Evolutionary conservation across 305 asterid species (phyloP).

Genomic region (Salvia sclarea): DNA sequence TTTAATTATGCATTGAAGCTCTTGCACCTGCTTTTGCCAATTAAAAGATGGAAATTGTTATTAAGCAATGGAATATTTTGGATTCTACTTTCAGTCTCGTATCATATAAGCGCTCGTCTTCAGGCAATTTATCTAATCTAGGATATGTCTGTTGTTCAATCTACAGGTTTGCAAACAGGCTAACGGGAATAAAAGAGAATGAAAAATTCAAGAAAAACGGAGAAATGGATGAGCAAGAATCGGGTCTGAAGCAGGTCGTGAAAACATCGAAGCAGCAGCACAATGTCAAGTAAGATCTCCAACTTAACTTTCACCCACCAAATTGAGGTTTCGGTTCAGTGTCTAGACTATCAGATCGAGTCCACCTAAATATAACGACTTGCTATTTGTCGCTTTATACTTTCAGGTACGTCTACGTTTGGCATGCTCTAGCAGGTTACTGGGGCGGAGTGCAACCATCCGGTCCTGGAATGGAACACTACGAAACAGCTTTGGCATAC

Average conservation of each 20-base stretch:
- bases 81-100: too few relatives aligned
- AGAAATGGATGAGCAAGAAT: constrained; percentile 45
- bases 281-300: constrained; percentile 67
- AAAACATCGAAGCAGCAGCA: constrained; percentile 65
- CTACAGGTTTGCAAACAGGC: constrained; percentile 88
- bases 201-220: constrained; percentile 70
- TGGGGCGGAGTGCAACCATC: constrained; percentile 98
- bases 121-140: neutral
- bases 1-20: neutral
- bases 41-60: too few relatives aligned
- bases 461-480: constrained; percentile 92
- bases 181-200: constrained; percentile 91
- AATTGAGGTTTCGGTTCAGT: too few relatives aligned
- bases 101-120: too few relatives aligned
- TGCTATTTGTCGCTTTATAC: neutral
- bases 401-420: constrained; percentile 68
- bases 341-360: neutral
- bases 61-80: too few relatives aligned
- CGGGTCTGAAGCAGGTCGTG: constrained; percentile 80
- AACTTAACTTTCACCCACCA: neutral
- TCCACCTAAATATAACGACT: neutral
- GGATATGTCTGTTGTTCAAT: constrained; percentile 19
- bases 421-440: constrained; percentile 98
- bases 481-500: constrained; percentile 79
- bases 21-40: too few relatives aligned